Evolutionary conservation across 2,329 filamentous ascomycete species (phyloP), one percentile per base, ranked within the genome.

Genomic region (Colletotrichum godetiae): DNA sequence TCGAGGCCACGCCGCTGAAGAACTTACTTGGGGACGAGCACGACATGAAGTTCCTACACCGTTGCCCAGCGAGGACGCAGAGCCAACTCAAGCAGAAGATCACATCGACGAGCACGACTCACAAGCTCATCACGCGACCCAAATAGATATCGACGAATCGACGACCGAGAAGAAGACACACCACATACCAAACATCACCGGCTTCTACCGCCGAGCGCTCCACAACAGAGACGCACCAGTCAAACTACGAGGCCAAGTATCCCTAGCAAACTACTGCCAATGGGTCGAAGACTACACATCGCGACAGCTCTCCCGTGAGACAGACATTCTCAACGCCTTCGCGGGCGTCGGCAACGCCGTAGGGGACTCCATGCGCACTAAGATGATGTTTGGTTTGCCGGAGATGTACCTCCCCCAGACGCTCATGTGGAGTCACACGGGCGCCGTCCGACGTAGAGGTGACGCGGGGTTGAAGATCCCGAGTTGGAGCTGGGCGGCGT

Each of bases 251-350:
- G 42, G 42, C 12, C 61, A 22, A 5, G 29, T 66, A 31, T 37
- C 46, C 1, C 79, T 84, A 52, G 79, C 81, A n/a, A 82, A 84
- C 74, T 84, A 84, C 78, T 80, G 82, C 1, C 81, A 81, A 6
- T 81, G 82, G 22, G 81, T 84, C 1, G 81, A 84, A 65, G 82
- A 84, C 74, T 81, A 84, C 74, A 81, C 81, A 0, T 77, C 82
- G 7, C 79, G 82, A 5, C 42, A 70, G 49, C 65, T 75, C 22
- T 74, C 65, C 10, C 56, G 46, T 13, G 22, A 42, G 7, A 56
- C n/a, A 1, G 74, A 75, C 42, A 57, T 75, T 13, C 60, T 74
- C 2, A 37, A 65, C 15, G 74, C 74, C 3, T 75, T 75, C 61
- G 64, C 61, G 5, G 74, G 74, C 6, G 61, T 73, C 5, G 63